Evolutionary conservation across 257 asterid genomes (phyloP), one percentile per base, ranked within the genome.

Genomic region (Catharanthus roseus): DNA sequence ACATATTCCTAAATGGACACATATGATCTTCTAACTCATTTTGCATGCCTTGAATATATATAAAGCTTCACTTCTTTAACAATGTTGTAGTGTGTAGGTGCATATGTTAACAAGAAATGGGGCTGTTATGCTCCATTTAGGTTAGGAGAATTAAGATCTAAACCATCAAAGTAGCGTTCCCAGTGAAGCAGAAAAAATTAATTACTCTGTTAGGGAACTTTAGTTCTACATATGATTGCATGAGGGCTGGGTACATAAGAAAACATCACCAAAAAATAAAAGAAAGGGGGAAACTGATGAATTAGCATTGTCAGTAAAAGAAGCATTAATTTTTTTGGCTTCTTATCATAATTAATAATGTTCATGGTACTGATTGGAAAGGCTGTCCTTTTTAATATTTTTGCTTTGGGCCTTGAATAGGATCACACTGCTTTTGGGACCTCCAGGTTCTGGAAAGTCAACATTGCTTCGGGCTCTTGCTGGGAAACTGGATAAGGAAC

Each of bases 381-480:
- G 13, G 9, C 29, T 62, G 3, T 23, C 28, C 29, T 34, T 45
- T 34, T 34, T 47, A 34, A 9, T 34, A 9, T 70, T 55, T 51
- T 8, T 45, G 38, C 13, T 55, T 36, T 16, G 34, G 56, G 10
- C 50, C 68, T 47, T 77, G 78, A 72, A 73, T 78, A 92, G 98
- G 92, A 84, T 92, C 87, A 92, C 98, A 50, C 79, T 92, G 70
- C 97, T 92, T 81, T 79, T 89, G 77, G 96, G 96, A 50, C 96
- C 97, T 79, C 97, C 97, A 63, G 95, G 95, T 77, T 90, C 98
- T 34, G 98, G 98, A 47, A 92, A 92, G 79, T 86, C 98, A 63
- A 85, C 96, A 10, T 77, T 92, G 64, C 90, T 92, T 75, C 79
- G 69, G 55, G 96, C 92, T 68, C 96, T 92, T 71, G 86, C 96